A percentile compares a stretch with the other conserved stretches of the same genome.
phyloP scores from a whole-genome alignment of 2,329 filamentous ascomycete genomes.

The Fusarium acutatum region DNA sequence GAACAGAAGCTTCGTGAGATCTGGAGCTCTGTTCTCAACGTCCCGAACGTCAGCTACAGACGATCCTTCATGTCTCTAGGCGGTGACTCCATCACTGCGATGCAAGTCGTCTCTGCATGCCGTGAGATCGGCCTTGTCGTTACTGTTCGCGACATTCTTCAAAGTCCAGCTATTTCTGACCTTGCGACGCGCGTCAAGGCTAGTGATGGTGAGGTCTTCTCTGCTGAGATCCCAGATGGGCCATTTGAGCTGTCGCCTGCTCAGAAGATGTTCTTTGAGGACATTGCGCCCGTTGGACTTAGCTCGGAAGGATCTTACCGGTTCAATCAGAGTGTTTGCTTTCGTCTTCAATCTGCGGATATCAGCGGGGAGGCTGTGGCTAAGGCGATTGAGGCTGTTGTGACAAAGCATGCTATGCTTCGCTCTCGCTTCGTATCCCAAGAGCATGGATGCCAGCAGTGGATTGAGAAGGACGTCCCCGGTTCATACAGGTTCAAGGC shows the following conservation, averaged over 20 bases:
- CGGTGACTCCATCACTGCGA: not conserved
- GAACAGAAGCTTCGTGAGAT: not conserved
- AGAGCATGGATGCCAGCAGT: not conserved
- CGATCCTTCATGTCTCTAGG: not conserved
- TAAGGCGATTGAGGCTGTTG: not conserved
- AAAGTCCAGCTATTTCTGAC: not conserved
- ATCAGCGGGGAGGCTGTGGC: rapidly evolving
- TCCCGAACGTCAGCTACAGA: not conserved
- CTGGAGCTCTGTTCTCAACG: not conserved
- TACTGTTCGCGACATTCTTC: not conserved
- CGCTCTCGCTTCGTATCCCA: not conserved
- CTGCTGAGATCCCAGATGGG: not conserved
- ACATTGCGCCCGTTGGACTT: not conserved
- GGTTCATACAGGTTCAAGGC: not conserved
- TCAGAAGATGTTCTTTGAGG: not conserved
- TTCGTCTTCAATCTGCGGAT: not conserved
- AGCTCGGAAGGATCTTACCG: not conserved
- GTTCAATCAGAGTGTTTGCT: not conserved
- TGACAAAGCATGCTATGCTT: not conserved
- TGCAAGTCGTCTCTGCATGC: not conserved
- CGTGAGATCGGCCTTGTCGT: not conserved
- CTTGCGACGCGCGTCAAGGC: not conserved
- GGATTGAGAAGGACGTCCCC: not conserved
- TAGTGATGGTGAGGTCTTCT: not conserved
- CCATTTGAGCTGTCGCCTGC: not conserved